Evolutionary conservation across 2,329 filamentous ascomycete genomes (phyloP).

Genomic region (Aspergillus texensis): DNA sequence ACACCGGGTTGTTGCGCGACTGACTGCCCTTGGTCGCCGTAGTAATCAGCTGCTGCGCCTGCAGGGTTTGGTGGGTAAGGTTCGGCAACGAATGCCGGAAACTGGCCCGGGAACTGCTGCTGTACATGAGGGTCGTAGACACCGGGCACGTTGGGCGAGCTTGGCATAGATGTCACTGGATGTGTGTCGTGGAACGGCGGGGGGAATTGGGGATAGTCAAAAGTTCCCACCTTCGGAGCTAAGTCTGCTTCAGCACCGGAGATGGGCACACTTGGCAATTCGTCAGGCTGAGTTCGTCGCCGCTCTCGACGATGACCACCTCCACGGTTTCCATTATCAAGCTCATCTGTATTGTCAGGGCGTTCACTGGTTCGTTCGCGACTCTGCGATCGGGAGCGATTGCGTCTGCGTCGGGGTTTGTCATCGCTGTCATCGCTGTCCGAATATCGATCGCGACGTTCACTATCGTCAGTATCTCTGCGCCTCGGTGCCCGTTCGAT

Average conservation of each 20-base stretch:
- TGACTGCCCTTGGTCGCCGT: conserved; percentile 64
- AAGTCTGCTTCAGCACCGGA: conserved; percentile 32
- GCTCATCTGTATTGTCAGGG: conserved; percentile 25
- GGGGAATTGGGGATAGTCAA: conserved; percentile 34
- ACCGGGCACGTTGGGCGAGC: conserved; percentile 26
- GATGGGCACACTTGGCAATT: conserved; percentile 26
- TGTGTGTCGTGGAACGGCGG: conserved; percentile 32
- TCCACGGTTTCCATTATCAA: conserved; percentile 19
- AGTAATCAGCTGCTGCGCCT: conserved; percentile 64
- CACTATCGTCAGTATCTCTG: conserved; percentile 29
- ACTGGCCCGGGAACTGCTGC: conserved; percentile 63
- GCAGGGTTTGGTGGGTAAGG: conserved; percentile 52
- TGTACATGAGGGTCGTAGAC: conserved; percentile 52
- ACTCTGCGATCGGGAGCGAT: conserved; percentile 33
- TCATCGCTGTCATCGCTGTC: conserved; percentile 22
- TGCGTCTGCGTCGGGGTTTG: conserved; percentile 21
- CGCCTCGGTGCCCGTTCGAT: conserved; percentile 33
- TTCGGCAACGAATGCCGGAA: conserved; percentile 48
- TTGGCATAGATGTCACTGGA: conserved; percentile 21
- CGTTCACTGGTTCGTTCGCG: conserved; percentile 26
- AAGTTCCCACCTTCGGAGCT: conserved; percentile 13
- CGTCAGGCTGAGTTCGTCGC: conserved; percentile 33
- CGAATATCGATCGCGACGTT: conserved; percentile 23
- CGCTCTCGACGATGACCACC: conserved; percentile 27
- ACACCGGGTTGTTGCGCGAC: conserved; percentile 63